Evolutionary conservation across 495 filamentous ascomycete genomes (phyloP).

Genomic region (Pyronema omphalodes): DNA sequence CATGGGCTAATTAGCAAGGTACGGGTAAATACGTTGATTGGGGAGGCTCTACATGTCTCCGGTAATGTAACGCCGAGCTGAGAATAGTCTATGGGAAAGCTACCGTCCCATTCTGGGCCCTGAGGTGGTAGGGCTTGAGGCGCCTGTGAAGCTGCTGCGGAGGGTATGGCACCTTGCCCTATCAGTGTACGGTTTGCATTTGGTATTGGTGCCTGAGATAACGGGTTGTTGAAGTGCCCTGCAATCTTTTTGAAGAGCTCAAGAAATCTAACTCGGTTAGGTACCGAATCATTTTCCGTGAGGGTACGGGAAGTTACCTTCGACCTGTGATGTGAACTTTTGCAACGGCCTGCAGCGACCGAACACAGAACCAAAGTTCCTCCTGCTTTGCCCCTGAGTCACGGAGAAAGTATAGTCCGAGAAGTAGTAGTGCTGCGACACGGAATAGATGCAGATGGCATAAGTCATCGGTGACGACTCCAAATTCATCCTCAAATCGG

Average conservation of each 20-base stretch:
- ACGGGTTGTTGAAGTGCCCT: background rate
- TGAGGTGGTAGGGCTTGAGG: background rate
- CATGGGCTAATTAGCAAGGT: no score
- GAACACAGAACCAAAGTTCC: background rate
- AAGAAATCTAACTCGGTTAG: background rate
- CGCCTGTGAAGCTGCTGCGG: background rate
- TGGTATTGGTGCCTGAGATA: background rate
- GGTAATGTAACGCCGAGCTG: no score
- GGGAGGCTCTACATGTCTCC: no score
- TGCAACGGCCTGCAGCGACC: background rate
- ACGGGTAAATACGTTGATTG: no score
- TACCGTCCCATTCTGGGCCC: no score
- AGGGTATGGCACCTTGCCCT: background rate
- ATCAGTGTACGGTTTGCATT: background rate
- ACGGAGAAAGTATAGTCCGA: slow-evolving; percentile 4
- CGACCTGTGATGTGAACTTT: slow-evolving; percentile 2
- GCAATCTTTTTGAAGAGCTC: slow-evolving; percentile 2
- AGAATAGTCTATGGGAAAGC: no score
- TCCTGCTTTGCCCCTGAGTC: background rate
- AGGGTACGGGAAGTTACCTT: background rate
- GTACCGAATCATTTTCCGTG: background rate
- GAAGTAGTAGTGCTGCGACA: slow-evolving; percentile 20
- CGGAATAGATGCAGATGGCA: slow-evolving; percentile 21
- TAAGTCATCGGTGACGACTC: slow-evolving; percentile 19
- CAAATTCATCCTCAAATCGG: slow-evolving; percentile 15